A percentile compares a stretch with the other conserved stretches of the same genome.
These are phyloP conservation scores for Pseudogymnoascus sp. DNA, from an alignment of 2,329 filamentous ascomycete species.

Conservation along the genomic window DNA sequence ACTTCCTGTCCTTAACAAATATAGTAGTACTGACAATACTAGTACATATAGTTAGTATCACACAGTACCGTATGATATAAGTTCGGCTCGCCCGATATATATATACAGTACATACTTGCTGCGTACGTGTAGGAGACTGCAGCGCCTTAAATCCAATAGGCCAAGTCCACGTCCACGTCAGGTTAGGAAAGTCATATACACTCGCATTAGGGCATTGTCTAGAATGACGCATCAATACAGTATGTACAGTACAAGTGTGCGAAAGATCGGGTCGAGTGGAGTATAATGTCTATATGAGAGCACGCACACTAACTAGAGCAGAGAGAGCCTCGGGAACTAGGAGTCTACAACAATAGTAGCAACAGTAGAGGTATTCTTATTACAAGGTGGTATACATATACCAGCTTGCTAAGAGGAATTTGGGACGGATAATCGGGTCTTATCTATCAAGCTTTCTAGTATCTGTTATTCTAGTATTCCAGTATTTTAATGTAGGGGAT, in stretches of 20 bases:
- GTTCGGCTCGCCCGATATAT: not conserved
- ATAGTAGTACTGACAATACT: not conserved
- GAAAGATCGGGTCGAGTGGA: not conserved
- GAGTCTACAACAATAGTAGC: not conserved
- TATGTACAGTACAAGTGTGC: not conserved
- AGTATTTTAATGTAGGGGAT: not conserved
- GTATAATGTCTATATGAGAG: not conserved
- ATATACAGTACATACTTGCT: not conserved
- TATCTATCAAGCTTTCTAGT: not conserved
- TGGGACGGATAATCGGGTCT: not conserved
- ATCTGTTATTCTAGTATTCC: not conserved
- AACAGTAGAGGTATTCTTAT: not conserved
- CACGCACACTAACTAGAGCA: not conserved
- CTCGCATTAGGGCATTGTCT: slow-evolving; percentile 1
- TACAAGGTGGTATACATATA: not conserved
- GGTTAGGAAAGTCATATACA: not conserved
- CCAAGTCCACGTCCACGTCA: not conserved
- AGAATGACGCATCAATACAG: not conserved
- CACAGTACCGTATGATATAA: not conserved
- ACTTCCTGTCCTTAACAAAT: not conserved
- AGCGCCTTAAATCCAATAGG: not conserved
- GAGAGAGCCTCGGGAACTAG: not conserved
- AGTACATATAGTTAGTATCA: not conserved
- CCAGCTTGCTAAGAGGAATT: not conserved
- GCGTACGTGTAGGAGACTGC: not conserved